Evolutionary conservation across 2,329 filamentous ascomycete species (phyloP).

Genomic region (Phaeophleospora eucalypticola): DNA sequence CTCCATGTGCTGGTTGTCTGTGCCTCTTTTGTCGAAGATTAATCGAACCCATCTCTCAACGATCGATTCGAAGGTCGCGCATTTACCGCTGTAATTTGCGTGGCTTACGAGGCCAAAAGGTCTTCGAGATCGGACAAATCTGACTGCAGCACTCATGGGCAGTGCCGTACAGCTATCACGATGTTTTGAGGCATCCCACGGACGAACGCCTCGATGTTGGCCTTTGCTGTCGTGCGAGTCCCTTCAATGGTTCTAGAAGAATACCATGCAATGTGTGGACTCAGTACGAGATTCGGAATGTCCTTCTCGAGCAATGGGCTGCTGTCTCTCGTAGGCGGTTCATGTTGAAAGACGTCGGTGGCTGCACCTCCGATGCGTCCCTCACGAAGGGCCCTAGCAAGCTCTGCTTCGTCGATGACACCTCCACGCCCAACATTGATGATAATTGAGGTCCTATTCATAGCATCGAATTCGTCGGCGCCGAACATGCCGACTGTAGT

Average conservation of each 20-base stretch:
- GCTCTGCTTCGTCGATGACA: constrained; percentile 48
- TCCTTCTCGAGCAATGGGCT: constrained; percentile 43
- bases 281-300: constrained; percentile 49
- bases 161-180: constrained; percentile 22
- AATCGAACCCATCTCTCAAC: constrained; percentile 4
- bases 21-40: constrained; percentile 6
- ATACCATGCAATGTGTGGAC: constrained; percentile 52
- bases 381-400: constrained; percentile 44
- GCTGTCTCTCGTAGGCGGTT: constrained; percentile 44
- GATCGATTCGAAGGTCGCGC: neutral
- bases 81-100: neutral
- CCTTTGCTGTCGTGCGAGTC: constrained; percentile 41
- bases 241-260: constrained; percentile 47
- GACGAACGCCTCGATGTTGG: constrained; percentile 47
- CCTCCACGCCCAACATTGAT: constrained; percentile 50
- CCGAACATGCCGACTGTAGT: constrained; percentile 25
- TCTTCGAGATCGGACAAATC: too few relatives aligned
- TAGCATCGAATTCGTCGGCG: constrained; percentile 40
- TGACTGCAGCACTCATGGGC: neutral
- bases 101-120: neutral
- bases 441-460: constrained; percentile 44
- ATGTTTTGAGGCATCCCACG: constrained; percentile 39
- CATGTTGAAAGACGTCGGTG: constrained; percentile 47
- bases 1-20: constrained; percentile 3
- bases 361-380: constrained; percentile 46